phyloP scores from a whole-genome alignment of 352 stramenopile genomes.

The Phytophthora capsici region DNA sequence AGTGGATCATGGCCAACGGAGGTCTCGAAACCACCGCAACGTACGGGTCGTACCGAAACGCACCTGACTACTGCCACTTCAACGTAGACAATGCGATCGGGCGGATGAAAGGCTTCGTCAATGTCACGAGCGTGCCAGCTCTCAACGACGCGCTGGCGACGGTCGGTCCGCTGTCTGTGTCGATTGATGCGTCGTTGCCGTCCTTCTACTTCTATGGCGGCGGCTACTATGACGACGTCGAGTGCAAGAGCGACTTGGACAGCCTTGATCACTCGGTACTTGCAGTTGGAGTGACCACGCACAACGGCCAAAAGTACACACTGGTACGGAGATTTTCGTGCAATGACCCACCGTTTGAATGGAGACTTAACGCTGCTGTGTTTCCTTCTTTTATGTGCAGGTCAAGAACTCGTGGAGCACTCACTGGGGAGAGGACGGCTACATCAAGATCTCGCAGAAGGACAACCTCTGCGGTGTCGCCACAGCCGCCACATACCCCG shows the following conservation, averaged over 20 bases:
- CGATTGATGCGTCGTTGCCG: conserved; percentile 83
- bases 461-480: conserved; percentile 96
- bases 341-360: too few species aligned
- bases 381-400: conserved; percentile 19
- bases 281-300: conserved; percentile 89
- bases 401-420: conserved; percentile 96
- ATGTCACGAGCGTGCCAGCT: conserved; percentile 74
- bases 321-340: conserved; percentile 45
- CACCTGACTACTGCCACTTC: conserved; percentile 91
- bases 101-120: conserved; percentile 80
- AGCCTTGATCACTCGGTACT: conserved; percentile 94
- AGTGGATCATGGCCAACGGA: conserved; percentile 87
- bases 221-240: conserved; percentile 85
- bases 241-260: conserved; percentile 92
- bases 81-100: conserved; percentile 75
- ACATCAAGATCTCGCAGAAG: conserved; percentile 92
- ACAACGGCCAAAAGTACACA: conserved; percentile 93
- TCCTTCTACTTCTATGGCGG: conserved; percentile 92
- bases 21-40: conserved; percentile 80
- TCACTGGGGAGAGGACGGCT: conserved; percentile 94
- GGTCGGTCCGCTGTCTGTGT: conserved; percentile 88
- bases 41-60: conserved; percentile 90
- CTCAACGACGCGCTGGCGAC: conserved; percentile 86
- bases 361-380: not conserved
- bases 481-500: conserved; percentile 85